These are phyloP conservation scores for Geotrichum europaeum DNA, from an alignment of 1,139 yeast species.

Conservation along the genomic window DNA sequence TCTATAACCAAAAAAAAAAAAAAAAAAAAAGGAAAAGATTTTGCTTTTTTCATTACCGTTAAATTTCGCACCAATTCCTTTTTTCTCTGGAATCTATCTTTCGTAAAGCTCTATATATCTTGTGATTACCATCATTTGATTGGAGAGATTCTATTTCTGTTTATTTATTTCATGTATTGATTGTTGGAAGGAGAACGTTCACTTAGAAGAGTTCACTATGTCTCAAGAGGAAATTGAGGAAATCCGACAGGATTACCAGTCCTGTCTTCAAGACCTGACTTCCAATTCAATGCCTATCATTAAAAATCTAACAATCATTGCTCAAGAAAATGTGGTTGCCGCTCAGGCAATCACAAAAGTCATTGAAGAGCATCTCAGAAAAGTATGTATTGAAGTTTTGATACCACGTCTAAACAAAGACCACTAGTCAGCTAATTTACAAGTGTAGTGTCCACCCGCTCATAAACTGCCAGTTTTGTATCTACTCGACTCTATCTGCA, in stretches of 20 bases:
- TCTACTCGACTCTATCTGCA: constrained; percentile 86
- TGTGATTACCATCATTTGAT: constrained; percentile 13
- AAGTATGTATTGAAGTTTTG: constrained; percentile 38
- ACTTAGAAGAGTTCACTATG: constrained; percentile 5
- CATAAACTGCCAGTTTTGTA: constrained; percentile 81
- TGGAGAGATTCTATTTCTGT: background rate
- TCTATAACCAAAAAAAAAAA: background rate
- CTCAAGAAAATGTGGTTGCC: constrained; percentile 70
- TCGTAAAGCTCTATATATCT: constrained; percentile 16
- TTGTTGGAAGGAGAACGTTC: constrained; percentile 2
- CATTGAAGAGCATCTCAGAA: constrained; percentile 56
- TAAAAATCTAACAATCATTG: constrained; percentile 76
- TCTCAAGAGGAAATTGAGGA: constrained; percentile 35
- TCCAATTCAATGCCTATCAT: constrained; percentile 88
- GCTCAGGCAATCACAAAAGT: constrained; percentile 77
- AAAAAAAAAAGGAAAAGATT: background rate
- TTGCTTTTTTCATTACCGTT: background rate
- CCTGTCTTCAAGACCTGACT: constrained; percentile 68
- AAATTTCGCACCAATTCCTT: background rate
- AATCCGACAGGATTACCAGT: constrained; percentile 58
- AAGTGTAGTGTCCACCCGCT: constrained; percentile 52
- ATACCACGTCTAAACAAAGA: background rate
- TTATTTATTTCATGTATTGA: constrained; percentile 4
- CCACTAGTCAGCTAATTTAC: constrained; percentile 1
- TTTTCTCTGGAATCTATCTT: constrained; percentile 15